Conservation (phyloP, 2,329 filamentous ascomycete species). For the Esteya vermicola region DNA sequence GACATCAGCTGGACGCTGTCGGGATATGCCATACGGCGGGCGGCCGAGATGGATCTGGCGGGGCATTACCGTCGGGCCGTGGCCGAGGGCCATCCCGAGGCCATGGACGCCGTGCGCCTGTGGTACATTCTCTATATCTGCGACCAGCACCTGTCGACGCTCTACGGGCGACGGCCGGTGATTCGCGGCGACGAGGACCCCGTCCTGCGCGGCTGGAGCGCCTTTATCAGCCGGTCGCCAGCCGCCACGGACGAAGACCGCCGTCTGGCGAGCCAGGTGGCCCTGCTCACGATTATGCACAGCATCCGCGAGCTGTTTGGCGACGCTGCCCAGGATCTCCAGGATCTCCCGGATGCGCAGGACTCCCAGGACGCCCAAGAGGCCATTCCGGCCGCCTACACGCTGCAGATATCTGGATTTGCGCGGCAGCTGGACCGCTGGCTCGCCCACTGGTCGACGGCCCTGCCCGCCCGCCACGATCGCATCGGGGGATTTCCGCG, state of each 20-base stretch:
- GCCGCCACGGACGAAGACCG: constrained; percentile 39
- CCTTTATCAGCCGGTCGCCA: constrained; percentile 33
- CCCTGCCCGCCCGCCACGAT: constrained; percentile 18
- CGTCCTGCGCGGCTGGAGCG: constrained; percentile 38
- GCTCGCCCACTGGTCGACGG: constrained; percentile 20
- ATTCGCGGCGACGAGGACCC: constrained; percentile 33
- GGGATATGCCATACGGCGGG: constrained; percentile 36
- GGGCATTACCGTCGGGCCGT: constrained; percentile 26
- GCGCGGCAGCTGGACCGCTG: constrained; percentile 22
- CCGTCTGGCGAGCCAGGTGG: constrained; percentile 42
- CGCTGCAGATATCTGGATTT: constrained; percentile 27
- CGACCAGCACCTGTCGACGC: constrained; percentile 46
- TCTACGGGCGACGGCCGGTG: constrained; percentile 44
- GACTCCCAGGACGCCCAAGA: too few species aligned
- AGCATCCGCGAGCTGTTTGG: constrained; percentile 40
- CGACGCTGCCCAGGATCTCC: too few species aligned
- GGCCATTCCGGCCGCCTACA: constrained; percentile 29
- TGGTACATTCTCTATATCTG: constrained; percentile 50
- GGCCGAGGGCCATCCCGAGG: constrained; percentile 22
- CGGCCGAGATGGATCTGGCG: constrained; percentile 30
- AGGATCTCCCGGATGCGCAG: too few species aligned
- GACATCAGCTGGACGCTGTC: constrained; percentile 50
- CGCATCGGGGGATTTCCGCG: constrained; percentile 17
- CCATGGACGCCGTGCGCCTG: constrained; percentile 37
- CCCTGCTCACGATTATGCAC: constrained; percentile 41